phyloP scores from a whole-genome alignment of 164 flowering plant species.

The Chimonanthus praecox region DNA sequence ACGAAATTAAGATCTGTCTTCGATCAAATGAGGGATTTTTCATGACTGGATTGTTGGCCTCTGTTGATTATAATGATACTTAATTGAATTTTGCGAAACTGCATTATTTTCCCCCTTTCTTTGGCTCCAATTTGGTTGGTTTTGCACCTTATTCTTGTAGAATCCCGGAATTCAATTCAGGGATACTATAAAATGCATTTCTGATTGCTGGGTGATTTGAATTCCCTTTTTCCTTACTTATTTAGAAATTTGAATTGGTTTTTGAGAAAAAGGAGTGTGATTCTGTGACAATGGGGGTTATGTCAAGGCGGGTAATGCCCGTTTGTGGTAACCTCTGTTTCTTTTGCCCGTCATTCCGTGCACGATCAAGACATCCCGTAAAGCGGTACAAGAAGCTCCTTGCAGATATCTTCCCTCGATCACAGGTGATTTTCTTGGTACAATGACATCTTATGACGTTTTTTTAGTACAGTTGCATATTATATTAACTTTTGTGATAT shows the following conservation, averaged over 20 bases:
- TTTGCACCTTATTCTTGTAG: background rate
- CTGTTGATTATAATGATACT: constrained; percentile 2
- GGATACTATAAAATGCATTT: background rate
- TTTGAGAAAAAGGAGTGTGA: background rate
- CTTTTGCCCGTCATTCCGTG: constrained; percentile 81
- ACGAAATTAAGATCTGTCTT: constrained; percentile 2
- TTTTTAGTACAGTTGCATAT: background rate
- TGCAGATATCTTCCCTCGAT: constrained; percentile 66
- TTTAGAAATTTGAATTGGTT: background rate
- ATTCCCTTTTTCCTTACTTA: background rate
- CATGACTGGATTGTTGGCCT: constrained; percentile 2
- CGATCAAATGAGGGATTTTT: constrained; percentile 1
- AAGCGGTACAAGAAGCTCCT: constrained; percentile 85
- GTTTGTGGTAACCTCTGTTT: constrained; percentile 77
- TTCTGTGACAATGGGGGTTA: constrained; percentile 58
- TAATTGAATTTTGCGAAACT: constrained; percentile 8
- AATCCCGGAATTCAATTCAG: background rate
- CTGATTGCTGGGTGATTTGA: background rate
- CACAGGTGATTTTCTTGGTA: constrained; percentile 40
- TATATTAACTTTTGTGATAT: background rate
- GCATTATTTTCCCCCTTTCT: background rate
- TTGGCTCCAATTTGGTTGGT: background rate
- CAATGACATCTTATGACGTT: background rate
- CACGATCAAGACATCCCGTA: constrained; percentile 86
- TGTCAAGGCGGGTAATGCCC: constrained; percentile 81